phyloP scores from a whole-genome alignment of 805 yeast genomes.

The Ogataea ramenticola region DNA sequence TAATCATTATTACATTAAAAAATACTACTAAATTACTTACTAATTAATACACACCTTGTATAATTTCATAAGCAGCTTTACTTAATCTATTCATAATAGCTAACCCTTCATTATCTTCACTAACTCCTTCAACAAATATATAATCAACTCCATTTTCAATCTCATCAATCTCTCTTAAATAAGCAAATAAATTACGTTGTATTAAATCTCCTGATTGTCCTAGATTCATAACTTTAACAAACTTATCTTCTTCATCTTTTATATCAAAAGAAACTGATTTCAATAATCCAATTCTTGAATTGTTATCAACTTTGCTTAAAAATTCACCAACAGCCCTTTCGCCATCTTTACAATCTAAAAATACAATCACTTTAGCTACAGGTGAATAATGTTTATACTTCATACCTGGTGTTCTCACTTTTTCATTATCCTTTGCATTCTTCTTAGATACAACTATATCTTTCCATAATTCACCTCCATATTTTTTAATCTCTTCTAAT shows the following conservation, averaged over 20 bases:
- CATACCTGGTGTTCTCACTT: constrained; percentile 95
- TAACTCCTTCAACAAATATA: constrained; percentile 80
- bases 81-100: constrained; percentile 90
- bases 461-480: constrained; percentile 67
- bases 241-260: constrained; percentile 9
- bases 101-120: constrained; percentile 70
- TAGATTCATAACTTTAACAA: constrained; percentile 27
- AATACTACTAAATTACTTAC: neutral
- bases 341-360: constrained; percentile 44
- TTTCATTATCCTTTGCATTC: constrained; percentile 57
- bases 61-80: constrained; percentile 65
- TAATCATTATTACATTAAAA: too few species aligned
- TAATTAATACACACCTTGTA: constrained; percentile 3
- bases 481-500: constrained; percentile 57
- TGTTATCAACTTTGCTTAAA: constrained; percentile 4
- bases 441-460: constrained; percentile 56
- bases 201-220: constrained; percentile 51
- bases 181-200: constrained; percentile 67
- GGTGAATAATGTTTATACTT: constrained; percentile 96
- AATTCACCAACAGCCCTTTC: constrained; percentile 23
- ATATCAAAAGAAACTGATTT: constrained; percentile 30
- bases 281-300: constrained; percentile 43
- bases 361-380: constrained; percentile 68
- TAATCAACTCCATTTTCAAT: constrained; percentile 42
- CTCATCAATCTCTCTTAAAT: constrained; percentile 71